Conservation (phyloP, 2,329 filamentous ascomycete species). For the Fusarium paranaense region DNA sequence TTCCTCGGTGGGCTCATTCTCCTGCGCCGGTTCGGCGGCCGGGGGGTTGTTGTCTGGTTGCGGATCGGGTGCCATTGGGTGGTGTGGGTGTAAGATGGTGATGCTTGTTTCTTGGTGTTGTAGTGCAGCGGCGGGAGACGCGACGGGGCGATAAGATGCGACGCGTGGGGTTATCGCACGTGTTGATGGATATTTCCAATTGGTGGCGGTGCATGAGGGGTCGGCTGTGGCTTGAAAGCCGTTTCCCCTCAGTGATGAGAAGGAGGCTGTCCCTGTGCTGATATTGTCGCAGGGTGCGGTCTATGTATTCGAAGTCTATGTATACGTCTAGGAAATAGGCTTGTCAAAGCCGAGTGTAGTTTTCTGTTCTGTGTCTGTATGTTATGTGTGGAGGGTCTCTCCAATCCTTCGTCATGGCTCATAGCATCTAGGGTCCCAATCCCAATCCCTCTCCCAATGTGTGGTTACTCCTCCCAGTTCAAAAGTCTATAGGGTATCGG, state of each 20-base stretch:
- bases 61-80: slow-evolving; percentile 37
- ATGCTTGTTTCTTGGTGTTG: slow-evolving; percentile 14
- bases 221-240: slow-evolving; percentile 26
- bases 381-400: slow-evolving; percentile 10
- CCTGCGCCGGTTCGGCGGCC: slow-evolving; percentile 3
- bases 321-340: slow-evolving; percentile 34
- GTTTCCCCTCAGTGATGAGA: neutral
- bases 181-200: slow-evolving; percentile 7
- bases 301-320: slow-evolving; percentile 8
- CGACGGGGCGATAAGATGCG: slow-evolving; percentile 28
- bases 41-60: slow-evolving; percentile 25
- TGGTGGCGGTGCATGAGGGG: slow-evolving; percentile 10
- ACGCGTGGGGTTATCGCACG: slow-evolving; percentile 43
- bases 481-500: slow-evolving; percentile 46
- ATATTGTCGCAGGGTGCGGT: neutral
- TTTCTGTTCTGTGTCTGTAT: neutral
- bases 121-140: slow-evolving; percentile 25
- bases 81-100: neutral
- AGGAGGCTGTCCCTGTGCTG: neutral
- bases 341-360: slow-evolving; percentile 20
- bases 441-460: neutral
- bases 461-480: slow-evolving; percentile 25
- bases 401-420: slow-evolving; percentile 14
- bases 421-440: slow-evolving; percentile 14
- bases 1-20: neutral